Base-by-base conservation (phyloP, 441 rosid genomes). In the Rhodomyrtus psidioides region DNA sequence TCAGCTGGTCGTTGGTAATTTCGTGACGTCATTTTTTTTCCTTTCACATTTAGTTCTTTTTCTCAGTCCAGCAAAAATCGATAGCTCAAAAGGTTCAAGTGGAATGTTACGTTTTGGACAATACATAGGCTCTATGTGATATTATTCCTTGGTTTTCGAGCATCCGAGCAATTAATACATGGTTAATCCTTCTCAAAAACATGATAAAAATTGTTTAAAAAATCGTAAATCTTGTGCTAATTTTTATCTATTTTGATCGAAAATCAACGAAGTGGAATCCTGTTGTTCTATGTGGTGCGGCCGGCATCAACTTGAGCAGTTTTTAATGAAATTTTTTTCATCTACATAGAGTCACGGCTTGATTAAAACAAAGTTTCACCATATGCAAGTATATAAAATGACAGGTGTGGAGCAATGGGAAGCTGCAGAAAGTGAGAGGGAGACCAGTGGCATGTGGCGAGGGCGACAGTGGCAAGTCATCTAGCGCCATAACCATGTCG, bases 341-440 rank as follows among this genome's bases (percentile, higher is more conserved):
- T 49, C 9, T 5, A 19, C 4, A 34, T 34, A 12, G 23, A 34
- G 39, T 65, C 7, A 60, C 24, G 53, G 46, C n/a, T 4, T 30
- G 44, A 85, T n/a, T 26, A 34, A n/a, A 17, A 17, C 15, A 82
- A 44, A n/a, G 60, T 21, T 83, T 34, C 28, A 59, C 21, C 34
- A 24, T 12, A 51, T 6, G 24, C 70, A 44, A 23, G 21, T 55
- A 24, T 28, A 65, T 28, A 21, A 30, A 79, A 51, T 76, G 49
- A 82, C 46, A 93, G 98, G 98, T 96, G 54, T 96, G 98, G 99
- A 94, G 92, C 89, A 95, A 95, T 55, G 97, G 98, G 74, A 91
- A 90, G 86, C 51, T 94, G 82, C 94, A 91, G 89, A 94, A 93
- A 92, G 98, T 95, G 87, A 92, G 92, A 87, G 95, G 96, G 86